phyloP scores from a whole-genome alignment of 1,284 basidiomycete genomes.

The Marasmius tenuissimus region DNA sequence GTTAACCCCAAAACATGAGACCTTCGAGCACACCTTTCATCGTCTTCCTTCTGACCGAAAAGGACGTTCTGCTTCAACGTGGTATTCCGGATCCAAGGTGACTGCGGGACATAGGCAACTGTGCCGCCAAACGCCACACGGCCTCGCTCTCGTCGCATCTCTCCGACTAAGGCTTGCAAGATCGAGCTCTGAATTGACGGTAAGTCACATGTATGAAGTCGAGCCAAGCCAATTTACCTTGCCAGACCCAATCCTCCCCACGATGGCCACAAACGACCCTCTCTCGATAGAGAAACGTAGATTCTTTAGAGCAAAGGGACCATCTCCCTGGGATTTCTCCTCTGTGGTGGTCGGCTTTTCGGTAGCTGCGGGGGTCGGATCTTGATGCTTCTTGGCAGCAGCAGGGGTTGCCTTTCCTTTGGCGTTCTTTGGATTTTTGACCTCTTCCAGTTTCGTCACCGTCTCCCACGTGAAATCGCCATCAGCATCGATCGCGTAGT shows the following conservation, averaged over 20 bases:
- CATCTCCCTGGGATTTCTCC: slow-evolving; percentile 34
- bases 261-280: slow-evolving; percentile 70
- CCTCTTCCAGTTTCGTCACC: slow-evolving; percentile 13
- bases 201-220: neutral
- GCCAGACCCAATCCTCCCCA: slow-evolving; percentile 75
- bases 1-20: neutral
- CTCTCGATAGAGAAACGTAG: slow-evolving; percentile 58
- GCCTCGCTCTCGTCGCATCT: slow-evolving; percentile 70
- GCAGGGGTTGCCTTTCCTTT: slow-evolving; percentile 12
- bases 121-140: slow-evolving; percentile 65
- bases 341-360: neutral
- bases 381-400: slow-evolving; percentile 12
- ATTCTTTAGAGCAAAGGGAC: slow-evolving; percentile 61
- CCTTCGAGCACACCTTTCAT: slow-evolving; percentile 36
- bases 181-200: slow-evolving; percentile 49
- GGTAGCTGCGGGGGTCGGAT: neutral
- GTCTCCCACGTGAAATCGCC: slow-evolving; percentile 61
- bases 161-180: slow-evolving; percentile 74
- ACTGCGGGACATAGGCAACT: slow-evolving; percentile 77
- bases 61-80: slow-evolving; percentile 68
- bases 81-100: slow-evolving; percentile 79
- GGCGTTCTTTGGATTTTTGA: slow-evolving; percentile 18
- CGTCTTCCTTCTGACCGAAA: slow-evolving; percentile 63
- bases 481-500: slow-evolving; percentile 44
- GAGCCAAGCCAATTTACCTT: slow-evolving; percentile 45